Percentiles rank a stretch among this genome's conserved stretches.
Evolutionary conservation across 192 early-diverging fungal genomes (phyloP).

Genomic region (Entomortierella chlamydospora): DNA sequence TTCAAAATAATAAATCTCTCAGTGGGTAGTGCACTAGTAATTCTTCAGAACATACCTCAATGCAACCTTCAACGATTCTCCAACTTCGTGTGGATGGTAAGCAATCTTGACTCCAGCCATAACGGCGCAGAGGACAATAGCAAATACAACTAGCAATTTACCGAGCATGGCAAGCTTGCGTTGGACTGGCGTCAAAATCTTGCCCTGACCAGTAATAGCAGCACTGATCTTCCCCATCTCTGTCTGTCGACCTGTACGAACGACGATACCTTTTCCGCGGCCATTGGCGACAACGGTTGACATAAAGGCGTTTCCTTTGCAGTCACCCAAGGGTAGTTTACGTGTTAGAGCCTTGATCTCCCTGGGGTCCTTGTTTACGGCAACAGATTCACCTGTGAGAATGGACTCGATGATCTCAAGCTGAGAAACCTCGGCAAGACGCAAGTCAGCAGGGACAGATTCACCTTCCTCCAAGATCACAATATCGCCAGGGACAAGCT

Average conservation of each 20-base stretch:
- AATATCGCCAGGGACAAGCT: slow-evolving; percentile 85
- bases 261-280: slow-evolving; percentile 92
- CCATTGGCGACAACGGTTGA: slow-evolving; percentile 92
- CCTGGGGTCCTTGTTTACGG: slow-evolving; percentile 71
- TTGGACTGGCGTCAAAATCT: slow-evolving; percentile 75
- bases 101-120: slow-evolving; percentile 87
- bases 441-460: slow-evolving; percentile 83
- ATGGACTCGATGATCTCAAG: slow-evolving; percentile 86
- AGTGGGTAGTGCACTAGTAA: background rate
- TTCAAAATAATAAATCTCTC: no score
- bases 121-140: slow-evolving; percentile 82
- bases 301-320: slow-evolving; percentile 98
- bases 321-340: slow-evolving; percentile 83
- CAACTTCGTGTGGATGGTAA: slow-evolving; percentile 68
- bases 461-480: slow-evolving; percentile 87
- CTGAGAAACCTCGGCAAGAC: slow-evolving; percentile 78
- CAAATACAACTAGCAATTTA: slow-evolving; percentile 84
- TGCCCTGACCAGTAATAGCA: slow-evolving; percentile 77
- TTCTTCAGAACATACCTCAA: slow-evolving; percentile 64
- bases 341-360: slow-evolving; percentile 78
- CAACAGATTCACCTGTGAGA: slow-evolving; percentile 85
- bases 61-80: slow-evolving; percentile 85
- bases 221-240: slow-evolving; percentile 96
- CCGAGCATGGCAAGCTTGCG: slow-evolving; percentile 84
- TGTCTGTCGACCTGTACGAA: slow-evolving; percentile 85